Evolutionary conservation across 495 filamentous ascomycete species (phyloP), one percentile per base, ranked within the genome.

Genomic region (Penicillium fimorum): DNA sequence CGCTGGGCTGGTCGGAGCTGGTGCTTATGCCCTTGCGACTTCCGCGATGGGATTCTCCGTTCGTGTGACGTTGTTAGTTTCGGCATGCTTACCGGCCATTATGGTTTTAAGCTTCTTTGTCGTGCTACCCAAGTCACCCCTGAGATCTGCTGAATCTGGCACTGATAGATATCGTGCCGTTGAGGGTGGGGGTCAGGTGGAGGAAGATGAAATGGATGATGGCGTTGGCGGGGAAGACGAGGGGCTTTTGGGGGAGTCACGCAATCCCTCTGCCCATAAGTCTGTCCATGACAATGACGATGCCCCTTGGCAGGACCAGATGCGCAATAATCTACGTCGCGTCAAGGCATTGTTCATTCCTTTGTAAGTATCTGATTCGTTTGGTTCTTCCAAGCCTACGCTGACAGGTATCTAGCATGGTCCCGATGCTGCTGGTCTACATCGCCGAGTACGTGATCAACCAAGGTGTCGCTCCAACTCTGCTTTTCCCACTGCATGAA

Each of bases 361-460:
- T 8, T 89, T 87, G 85, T 88, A 74, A 58, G 82, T 71, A 24
- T 24, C 7, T 30, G 4, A 10, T 8, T 32, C 5, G 12, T 12
- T 32, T 18, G 10, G 20, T 33, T 11, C 0, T 18, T 25, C 10
- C 29, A 47, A 15, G 27, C 37, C 47, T 32, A 29, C 57, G 47
- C 63, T 76, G 33, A 74, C 75, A 47, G 48, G 27, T 61, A 29
- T 57, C 55, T 38, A 87, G 91, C 66, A 97, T 97, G 91, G 76
- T 96, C 3, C 94, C 94, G 0, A 79, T 98, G 10, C 75, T 97
- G 40, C 74, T 98, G 24, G 94, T 98, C 52, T 98, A 96, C 67
- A 81, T 96, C 38, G 90, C 91, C 50, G 94, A 98, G 77, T 97
- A 97, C 68, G 92, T 90, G 56, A 96, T 97, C 71, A 97, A 97